phyloP scores from a whole-genome alignment of 1,284 basidiomycete species.

The Sporisorium scitamineum region DNA sequence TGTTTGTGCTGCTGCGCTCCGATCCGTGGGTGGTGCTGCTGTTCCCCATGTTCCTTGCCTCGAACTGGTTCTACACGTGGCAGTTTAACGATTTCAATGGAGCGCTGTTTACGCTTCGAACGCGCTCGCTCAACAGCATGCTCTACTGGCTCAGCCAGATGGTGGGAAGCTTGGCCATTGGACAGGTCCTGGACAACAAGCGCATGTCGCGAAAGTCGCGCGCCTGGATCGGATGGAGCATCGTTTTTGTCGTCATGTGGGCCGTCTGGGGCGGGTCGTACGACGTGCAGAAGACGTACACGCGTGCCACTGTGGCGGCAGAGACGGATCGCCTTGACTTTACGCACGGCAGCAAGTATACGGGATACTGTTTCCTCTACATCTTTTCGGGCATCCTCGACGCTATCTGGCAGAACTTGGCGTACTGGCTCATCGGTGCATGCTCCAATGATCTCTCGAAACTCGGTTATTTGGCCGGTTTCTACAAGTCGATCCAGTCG shows the following conservation, averaged over 20 bases:
- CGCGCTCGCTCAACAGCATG: conserved; percentile 70
- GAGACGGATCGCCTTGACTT: conserved; percentile 50
- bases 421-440: conserved; percentile 61
- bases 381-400: conserved; percentile 60
- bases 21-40: conserved; percentile 60
- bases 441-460: conserved; percentile 62
- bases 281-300: conserved; percentile 56
- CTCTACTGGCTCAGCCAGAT: conserved; percentile 71
- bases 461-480: conserved; percentile 59
- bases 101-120: conserved; percentile 58
- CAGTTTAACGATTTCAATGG: conserved; percentile 59
- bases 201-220: conserved; percentile 48
- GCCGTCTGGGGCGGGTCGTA: conserved; percentile 64
- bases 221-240: conserved; percentile 59
- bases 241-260: conserved; percentile 56
- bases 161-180: conserved; percentile 54
- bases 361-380: conserved; percentile 58
- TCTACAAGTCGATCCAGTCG: conserved; percentile 62
- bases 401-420: conserved; percentile 52
- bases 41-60: conserved; percentile 60
- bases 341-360: conserved; percentile 35
- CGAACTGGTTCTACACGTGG: conserved; percentile 66
- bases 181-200: conserved; percentile 55
- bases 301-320: conserved; percentile 26
- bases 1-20: conserved; percentile 45